Conservation (phyloP, 345 rosid species). For the Salix koriyanagi region DNA sequence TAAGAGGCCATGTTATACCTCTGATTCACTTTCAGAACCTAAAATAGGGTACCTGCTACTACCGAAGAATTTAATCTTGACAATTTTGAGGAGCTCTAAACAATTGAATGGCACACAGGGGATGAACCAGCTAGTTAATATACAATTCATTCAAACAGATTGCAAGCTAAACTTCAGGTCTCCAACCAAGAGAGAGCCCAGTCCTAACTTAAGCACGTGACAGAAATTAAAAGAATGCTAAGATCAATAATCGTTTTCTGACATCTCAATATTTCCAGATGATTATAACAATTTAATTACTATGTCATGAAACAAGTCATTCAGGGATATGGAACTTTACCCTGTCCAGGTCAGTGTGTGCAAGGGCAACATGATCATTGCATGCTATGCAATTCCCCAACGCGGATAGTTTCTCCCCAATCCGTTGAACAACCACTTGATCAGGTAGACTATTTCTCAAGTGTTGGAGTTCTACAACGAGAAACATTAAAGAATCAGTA, state of each 20-base stretch:
- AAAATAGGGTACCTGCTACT: neutral
- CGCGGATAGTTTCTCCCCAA: conserved; percentile 91
- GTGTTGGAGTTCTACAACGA: conserved; percentile 74
- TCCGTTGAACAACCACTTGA: conserved; percentile 78
- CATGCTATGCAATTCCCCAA: conserved; percentile 93
- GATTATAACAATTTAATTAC: neutral
- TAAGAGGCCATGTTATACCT: neutral
- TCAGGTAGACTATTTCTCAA: conserved; percentile 94
- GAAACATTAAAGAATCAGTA: neutral
- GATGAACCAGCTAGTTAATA: neutral
- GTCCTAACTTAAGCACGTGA: neutral
- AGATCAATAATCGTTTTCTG: neutral
- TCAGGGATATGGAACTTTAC: conserved; percentile 26
- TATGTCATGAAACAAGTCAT: neutral
- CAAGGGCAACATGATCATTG: conserved; percentile 93
- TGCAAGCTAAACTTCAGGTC: neutral
- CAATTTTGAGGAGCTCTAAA: too few relatives aligned
- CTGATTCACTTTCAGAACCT: neutral
- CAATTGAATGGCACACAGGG: too few relatives aligned
- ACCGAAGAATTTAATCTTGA: too few relatives aligned
- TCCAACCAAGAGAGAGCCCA: neutral
- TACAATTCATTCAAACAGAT: neutral
- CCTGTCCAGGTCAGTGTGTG: conserved; percentile 87
- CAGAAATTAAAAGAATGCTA: neutral
- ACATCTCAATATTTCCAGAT: neutral